Evolutionary conservation across 805 yeast species (phyloP).

Genomic region (Candida boleticola): DNA sequence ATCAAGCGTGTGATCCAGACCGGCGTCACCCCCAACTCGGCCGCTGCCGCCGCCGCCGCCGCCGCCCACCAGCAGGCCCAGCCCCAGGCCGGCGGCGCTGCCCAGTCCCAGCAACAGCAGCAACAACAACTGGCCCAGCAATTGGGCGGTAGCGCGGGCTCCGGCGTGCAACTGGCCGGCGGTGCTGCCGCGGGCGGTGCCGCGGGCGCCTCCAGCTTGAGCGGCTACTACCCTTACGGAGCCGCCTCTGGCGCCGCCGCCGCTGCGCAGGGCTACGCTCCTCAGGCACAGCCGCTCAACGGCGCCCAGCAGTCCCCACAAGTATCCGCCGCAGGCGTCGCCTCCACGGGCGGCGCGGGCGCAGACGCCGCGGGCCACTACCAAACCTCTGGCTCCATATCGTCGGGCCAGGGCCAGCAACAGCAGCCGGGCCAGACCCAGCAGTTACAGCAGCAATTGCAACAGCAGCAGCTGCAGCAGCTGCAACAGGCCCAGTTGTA

Average conservation of each 20-base stretch:
- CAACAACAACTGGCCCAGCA: slow-evolving; percentile 2
- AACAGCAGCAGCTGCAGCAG: slow-evolving; percentile 1
- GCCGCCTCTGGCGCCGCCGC: not conserved
- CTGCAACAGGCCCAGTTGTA: slow-evolving; percentile 1
- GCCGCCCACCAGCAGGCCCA: not conserved
- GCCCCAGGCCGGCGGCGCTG: not conserved
- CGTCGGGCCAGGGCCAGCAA: not conserved
- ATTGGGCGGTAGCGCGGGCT: slow-evolving; percentile 10
- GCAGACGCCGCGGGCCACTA: not conserved
- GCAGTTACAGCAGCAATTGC: slow-evolving; percentile 1
- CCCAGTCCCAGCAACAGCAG: slow-evolving; percentile 9
- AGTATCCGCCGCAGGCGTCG: not conserved
- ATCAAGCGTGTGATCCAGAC: slow-evolving; percentile 55
- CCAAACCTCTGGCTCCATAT: not conserved
- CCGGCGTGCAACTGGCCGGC: slow-evolving; percentile 10
- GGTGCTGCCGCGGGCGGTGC: slow-evolving; percentile 10
- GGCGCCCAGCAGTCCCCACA: slow-evolving; percentile 2
- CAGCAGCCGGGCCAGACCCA: slow-evolving; percentile 1
- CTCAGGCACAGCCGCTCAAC: not conserved
- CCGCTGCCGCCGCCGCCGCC: not conserved
- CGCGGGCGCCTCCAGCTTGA: slow-evolving; percentile 1
- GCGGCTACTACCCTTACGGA: slow-evolving; percentile 5
- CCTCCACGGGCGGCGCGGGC: not conserved
- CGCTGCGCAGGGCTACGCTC: slow-evolving; percentile 1
- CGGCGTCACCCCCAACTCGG: slow-evolving; percentile 38